phyloP scores from a whole-genome alignment of 176 grass and related monocot genomes.

The Triticum monococcum region DNA sequence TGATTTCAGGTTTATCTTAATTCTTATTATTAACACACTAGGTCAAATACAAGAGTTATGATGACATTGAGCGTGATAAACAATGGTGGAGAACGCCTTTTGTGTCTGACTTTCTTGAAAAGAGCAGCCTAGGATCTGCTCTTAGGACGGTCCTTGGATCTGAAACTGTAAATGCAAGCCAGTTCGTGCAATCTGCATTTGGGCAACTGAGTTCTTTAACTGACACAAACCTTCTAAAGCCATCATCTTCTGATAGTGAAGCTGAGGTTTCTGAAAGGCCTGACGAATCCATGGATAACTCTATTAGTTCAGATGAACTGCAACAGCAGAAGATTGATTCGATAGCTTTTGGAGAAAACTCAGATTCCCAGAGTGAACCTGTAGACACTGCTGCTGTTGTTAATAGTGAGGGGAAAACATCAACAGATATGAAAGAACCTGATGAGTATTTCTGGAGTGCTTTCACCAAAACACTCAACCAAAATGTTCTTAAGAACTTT shows the following conservation, averaged over 20 bases:
- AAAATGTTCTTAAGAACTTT: constrained; percentile 66
- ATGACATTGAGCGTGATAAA: constrained; percentile 83
- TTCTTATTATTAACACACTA: constrained; percentile 30
- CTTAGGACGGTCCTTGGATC: constrained; percentile 75
- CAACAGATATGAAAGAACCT: constrained; percentile 38
- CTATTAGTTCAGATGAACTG: constrained; percentile 26
- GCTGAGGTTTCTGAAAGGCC: constrained; percentile 44
- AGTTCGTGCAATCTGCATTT: constrained; percentile 90
- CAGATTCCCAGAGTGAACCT: constrained; percentile 34
- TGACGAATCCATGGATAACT: constrained; percentile 34
- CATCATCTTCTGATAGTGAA: constrained; percentile 46
- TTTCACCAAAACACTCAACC: constrained; percentile 62
- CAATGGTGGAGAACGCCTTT: constrained; percentile 93
- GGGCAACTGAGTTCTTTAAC: constrained; percentile 79
- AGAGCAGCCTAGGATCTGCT: constrained; percentile 71
- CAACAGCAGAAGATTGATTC: constrained; percentile 33
- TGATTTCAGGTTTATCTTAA: constrained; percentile 33
- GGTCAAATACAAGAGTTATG: constrained; percentile 86
- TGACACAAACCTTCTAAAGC: constrained; percentile 55
- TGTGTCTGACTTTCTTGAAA: constrained; percentile 77
- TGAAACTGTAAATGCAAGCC: constrained; percentile 86
- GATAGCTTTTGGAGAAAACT: constrained; percentile 14
- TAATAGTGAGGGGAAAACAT: constrained; percentile 21
- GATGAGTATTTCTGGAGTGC: constrained; percentile 87
- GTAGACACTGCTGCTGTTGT: constrained; percentile 17